A percentile compares a stretch with the other conserved stretches of the same genome.
These are phyloP conservation scores for Ustilago tritici DNA, from an alignment of 1,284 basidiomycete genomes.

Conservation along the genomic window DNA sequence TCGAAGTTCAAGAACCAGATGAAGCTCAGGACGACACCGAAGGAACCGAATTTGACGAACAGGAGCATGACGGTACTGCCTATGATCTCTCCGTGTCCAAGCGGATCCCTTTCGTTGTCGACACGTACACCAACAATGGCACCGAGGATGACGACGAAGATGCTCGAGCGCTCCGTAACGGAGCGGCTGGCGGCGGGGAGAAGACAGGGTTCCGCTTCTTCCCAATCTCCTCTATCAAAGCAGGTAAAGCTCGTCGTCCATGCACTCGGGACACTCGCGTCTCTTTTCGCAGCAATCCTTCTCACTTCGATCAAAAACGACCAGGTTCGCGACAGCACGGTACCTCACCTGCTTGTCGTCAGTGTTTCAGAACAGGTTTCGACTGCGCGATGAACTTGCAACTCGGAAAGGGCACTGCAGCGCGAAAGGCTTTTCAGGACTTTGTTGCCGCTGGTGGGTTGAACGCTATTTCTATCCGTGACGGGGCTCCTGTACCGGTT, in stretches of 20 bases:
- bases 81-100: conserved; percentile 24
- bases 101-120: conserved; percentile 27
- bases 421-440: conserved; percentile 55
- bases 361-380: conserved; percentile 57
- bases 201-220: conserved; percentile 44
- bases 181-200: background rate
- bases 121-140: conserved; percentile 27
- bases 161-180: conserved; percentile 10
- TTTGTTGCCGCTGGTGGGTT: conserved; percentile 56
- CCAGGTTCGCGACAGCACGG: conserved; percentile 36
- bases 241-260: conserved; percentile 38
- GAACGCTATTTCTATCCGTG: conserved; percentile 46
- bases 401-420: conserved; percentile 48
- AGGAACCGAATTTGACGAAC: conserved; percentile 41
- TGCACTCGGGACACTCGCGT: conserved; percentile 53
- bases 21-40: conserved; percentile 13
- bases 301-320: conserved; percentile 28
- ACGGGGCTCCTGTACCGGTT: conserved; percentile 7
- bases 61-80: conserved; percentile 14
- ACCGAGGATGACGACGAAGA: conserved; percentile 14
- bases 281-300: conserved; percentile 45
- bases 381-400: conserved; percentile 60
- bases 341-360: conserved; percentile 38
- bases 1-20: conserved; percentile 35
- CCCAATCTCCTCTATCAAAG: conserved; percentile 49